Percentiles rank a stretch among this genome's conserved stretches.
Evolutionary conservation across 345 rosid genomes (phyloP).

Genomic region (Cardiospermum halicacabum): DNA sequence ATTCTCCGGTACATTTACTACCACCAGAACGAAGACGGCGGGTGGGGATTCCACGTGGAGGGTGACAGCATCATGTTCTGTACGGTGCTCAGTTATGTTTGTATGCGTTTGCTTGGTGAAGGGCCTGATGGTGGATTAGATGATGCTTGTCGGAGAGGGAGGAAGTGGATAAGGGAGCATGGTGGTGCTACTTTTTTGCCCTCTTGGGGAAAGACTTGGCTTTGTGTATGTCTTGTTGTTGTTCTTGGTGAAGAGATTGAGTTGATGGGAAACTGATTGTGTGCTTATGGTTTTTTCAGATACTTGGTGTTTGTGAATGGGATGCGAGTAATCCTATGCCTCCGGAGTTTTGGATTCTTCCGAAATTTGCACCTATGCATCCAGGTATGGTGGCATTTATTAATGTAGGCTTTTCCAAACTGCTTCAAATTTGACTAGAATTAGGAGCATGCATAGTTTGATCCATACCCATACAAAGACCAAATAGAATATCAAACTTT

Average conservation of each 20-base stretch:
- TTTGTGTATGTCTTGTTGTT: slow-evolving; percentile 28
- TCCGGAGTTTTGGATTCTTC: no score
- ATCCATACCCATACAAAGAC: no score
- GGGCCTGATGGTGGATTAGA: slow-evolving; percentile 29
- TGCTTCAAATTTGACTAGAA: no score
- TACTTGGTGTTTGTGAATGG: slow-evolving; percentile 20
- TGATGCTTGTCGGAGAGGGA: slow-evolving; percentile 26
- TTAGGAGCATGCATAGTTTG: no score
- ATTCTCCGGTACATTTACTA: slow-evolving; percentile 33
- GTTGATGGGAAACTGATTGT: no score
- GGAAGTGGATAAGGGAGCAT: slow-evolving; percentile 32
- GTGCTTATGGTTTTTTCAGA: no score
- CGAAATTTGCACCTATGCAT: no score
- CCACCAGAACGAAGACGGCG: slow-evolving; percentile 38
- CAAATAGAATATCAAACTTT: no score
- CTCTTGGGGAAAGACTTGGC: slow-evolving; percentile 43
- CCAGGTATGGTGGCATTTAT: no score
- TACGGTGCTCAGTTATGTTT: slow-evolving; percentile 26
- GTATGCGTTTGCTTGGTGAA: slow-evolving; percentile 37
- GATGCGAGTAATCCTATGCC: no score
- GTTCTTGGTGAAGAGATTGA: no score
- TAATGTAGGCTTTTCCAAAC: no score
- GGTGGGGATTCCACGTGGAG: slow-evolving; percentile 37
- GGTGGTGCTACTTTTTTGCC: slow-evolving; percentile 31
- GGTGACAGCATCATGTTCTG: slow-evolving; percentile 38